These are phyloP conservation scores for Blakeslea trispora DNA, from an alignment of 371 early-diverging fungal genomes.

Conservation along the genomic window DNA sequence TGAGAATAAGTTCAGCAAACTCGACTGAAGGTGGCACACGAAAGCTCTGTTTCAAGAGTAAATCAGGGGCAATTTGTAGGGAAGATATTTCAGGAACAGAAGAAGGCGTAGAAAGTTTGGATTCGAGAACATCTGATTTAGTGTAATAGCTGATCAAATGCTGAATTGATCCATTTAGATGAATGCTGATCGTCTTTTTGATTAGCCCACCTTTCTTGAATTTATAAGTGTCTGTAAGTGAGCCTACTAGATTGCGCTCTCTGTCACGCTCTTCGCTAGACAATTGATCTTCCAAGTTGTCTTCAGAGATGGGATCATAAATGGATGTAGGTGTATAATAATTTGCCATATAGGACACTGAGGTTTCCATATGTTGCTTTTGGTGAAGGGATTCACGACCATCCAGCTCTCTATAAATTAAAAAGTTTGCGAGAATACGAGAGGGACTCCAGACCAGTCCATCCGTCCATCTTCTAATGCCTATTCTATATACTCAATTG, in stretches of 20 bases:
- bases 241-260: slow-evolving; percentile 64
- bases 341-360: not conserved
- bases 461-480: slow-evolving; percentile 90
- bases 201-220: slow-evolving; percentile 80
- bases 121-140: slow-evolving; percentile 66
- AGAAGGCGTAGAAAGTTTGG: slow-evolving; percentile 56
- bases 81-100: slow-evolving; percentile 47
- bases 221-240: slow-evolving; percentile 61
- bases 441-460: slow-evolving; percentile 86
- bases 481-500: too few relatives aligned
- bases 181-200: slow-evolving; percentile 84
- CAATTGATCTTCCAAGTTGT: slow-evolving; percentile 13
- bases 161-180: slow-evolving; percentile 71
- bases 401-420: slow-evolving; percentile 78
- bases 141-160: slow-evolving; percentile 87
- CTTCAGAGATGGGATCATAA: not conserved
- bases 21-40: slow-evolving; percentile 52
- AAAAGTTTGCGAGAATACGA: slow-evolving; percentile 76
- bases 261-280: slow-evolving; percentile 44
- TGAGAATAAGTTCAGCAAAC: slow-evolving; percentile 18
- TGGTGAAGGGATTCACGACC: slow-evolving; percentile 37
- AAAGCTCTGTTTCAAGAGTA: slow-evolving; percentile 58
- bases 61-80: slow-evolving; percentile 54
- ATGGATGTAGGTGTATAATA: not conserved
- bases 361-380: slow-evolving; percentile 2